Percentiles rank a stretch among this genome's conserved stretches.
These are phyloP conservation scores for Phoma sp. DNA, from an alignment of 2,329 filamentous ascomycete genomes.

Conservation along the genomic window DNA sequence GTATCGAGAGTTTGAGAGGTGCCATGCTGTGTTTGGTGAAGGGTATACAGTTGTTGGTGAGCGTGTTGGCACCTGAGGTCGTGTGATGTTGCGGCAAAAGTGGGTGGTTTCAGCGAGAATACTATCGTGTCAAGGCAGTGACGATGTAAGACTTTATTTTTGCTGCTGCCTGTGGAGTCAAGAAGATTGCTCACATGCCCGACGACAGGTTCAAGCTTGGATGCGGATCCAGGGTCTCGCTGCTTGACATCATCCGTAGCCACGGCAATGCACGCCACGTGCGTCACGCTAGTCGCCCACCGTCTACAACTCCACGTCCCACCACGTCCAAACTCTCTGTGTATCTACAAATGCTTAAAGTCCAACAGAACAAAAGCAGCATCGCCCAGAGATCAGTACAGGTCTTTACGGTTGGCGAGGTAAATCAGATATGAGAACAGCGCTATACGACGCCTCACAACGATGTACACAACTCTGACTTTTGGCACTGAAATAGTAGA, in stretches of 20 bases:
- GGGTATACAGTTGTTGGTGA: not conserved
- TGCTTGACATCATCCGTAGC: conserved; percentile 19
- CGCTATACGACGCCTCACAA: no score
- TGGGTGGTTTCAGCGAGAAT: not conserved
- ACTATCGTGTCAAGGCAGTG: no score
- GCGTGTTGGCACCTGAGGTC: conserved; percentile 1
- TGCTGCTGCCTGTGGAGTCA: conserved; percentile 8
- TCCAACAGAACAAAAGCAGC: no score
- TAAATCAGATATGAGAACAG: no score
- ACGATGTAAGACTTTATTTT: not conserved
- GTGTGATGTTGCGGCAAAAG: not conserved
- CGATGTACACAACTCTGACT: no score
- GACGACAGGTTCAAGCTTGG: conserved; percentile 8
- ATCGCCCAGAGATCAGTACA: no score
- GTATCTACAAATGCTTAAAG: no score
- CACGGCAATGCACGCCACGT: conserved; percentile 15
- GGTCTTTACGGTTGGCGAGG: no score
- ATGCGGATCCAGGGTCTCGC: conserved; percentile 12
- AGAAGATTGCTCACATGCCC: conserved; percentile 12
- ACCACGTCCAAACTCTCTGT: no score
- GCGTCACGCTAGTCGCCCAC: conserved; percentile 8
- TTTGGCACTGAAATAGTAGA: no score
- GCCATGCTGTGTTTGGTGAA: conserved; percentile 37
- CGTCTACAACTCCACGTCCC: no score
- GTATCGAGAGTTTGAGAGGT: conserved; percentile 56